Evolutionary conservation across 495 filamentous ascomycete genomes (phyloP), one percentile per base, ranked within the genome.

Genomic region (Margaritispora aquatica): DNA sequence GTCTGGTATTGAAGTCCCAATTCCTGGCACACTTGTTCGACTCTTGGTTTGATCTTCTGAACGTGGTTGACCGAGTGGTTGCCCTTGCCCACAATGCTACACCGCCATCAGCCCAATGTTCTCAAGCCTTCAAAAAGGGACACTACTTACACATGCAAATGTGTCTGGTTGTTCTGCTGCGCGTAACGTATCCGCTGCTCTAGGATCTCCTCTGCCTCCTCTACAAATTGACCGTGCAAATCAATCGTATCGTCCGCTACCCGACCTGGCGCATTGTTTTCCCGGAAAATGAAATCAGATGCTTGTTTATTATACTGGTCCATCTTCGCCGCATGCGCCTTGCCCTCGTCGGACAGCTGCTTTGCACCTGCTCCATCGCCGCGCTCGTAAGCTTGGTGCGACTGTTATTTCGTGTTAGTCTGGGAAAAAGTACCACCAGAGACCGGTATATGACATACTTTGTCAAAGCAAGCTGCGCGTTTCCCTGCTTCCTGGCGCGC

Each of bases 161-260:
- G 88, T 9, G 73, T 82, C 73, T 95, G 87, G 0, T 88, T 88
- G 51, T 83, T 77, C 38, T 77, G 62, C 66, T 80, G 83, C 47
- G 88, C 91, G 59, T 87, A 84, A 54, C 83, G 78, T 57, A 98
- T 93, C 57, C 92, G 79, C 71, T 86, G 77, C 71, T 90, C 88
- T 23, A 97, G 73, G 38, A 96, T 92, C 47, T 90, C 81, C 78
- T 96, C 89, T 5, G 95, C 94, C 76, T 98, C 94, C 67, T 93
- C 87, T 49, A 95, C 94, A 69, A 85, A 96, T 68, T 93, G 87
- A 0, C 94, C 92, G 65, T 98, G 94, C 47, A 98, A 75, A 75
- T 98, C 94, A 62, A 98, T 96, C 2, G 88, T 89, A 66, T 97
- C 92, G 23, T 80, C 80, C 11, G 76, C 75, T 11, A 94, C 85